phyloP scores from a whole-genome alignment of 1,139 yeast species.

The Nadsonia commutata region DNA sequence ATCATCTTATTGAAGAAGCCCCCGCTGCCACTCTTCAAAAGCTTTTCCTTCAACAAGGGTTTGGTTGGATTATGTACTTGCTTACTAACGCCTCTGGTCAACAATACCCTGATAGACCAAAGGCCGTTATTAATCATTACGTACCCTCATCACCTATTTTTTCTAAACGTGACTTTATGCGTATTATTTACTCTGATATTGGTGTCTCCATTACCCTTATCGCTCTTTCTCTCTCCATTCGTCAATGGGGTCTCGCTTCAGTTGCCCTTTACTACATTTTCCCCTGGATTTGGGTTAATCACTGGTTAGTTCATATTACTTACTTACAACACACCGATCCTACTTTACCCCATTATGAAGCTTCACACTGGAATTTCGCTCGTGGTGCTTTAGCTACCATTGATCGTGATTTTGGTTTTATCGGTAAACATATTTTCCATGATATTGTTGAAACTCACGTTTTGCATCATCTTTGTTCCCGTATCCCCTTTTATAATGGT shows the following conservation, averaged over 20 bases:
- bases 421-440: constrained; percentile 71
- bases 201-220: constrained; percentile 45
- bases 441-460: constrained; percentile 86
- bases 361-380: constrained; percentile 68
- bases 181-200: constrained; percentile 53
- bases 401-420: constrained; percentile 70
- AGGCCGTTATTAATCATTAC: constrained; percentile 44
- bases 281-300: constrained; percentile 73
- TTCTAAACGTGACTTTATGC: constrained; percentile 56
- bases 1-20: constrained; percentile 57
- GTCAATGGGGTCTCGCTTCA: constrained; percentile 47
- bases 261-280: constrained; percentile 57
- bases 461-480: constrained; percentile 68
- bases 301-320: constrained; percentile 80
- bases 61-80: constrained; percentile 61
- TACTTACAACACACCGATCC: constrained; percentile 78
- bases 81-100: constrained; percentile 68
- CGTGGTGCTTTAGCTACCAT: constrained; percentile 83
- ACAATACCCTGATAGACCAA: constrained; percentile 37
- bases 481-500: constrained; percentile 79
- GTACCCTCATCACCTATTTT: constrained; percentile 61
- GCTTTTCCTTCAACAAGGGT: constrained; percentile 54
- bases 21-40: constrained; percentile 47
- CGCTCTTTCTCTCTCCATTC: constrained; percentile 49
- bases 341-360: constrained; percentile 63